A percentile compares a stretch with the other conserved stretches of the same genome.
These are phyloP conservation scores for Shiraia sp. DNA, from an alignment of 2,329 filamentous ascomycete species.

Conservation along the genomic window DNA sequence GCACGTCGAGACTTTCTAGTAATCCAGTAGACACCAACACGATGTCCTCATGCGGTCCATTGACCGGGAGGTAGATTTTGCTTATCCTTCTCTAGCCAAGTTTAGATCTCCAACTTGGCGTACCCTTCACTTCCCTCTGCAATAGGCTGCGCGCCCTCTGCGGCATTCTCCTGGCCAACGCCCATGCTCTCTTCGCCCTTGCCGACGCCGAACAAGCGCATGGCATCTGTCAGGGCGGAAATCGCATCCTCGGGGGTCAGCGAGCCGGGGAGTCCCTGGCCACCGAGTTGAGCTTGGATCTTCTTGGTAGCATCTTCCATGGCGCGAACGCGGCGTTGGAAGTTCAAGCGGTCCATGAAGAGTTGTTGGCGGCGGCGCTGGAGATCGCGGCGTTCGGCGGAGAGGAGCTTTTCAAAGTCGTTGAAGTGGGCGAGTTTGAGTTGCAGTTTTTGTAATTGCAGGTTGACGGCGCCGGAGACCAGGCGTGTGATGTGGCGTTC, in stretches of 20 bases:
- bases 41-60: no score
- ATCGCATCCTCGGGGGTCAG: constrained; percentile 40
- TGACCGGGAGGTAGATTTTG: no score
- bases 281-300: constrained; percentile 36
- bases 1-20: no score
- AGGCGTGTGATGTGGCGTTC: constrained; percentile 95
- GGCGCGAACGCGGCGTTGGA: constrained; percentile 83
- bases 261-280: constrained; percentile 35
- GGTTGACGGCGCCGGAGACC: constrained; percentile 88
- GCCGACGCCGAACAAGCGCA: constrained; percentile 39
- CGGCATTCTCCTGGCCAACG: constrained; percentile 33
- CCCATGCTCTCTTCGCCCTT: constrained; percentile 43
- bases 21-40: no score
- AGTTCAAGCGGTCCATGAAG: constrained; percentile 87
- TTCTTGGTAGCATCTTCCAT: constrained; percentile 75
- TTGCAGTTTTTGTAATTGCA: constrained; percentile 93
- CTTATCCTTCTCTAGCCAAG: no score
- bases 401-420: constrained; percentile 90
- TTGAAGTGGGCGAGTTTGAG: constrained; percentile 95
- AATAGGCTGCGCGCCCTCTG: constrained; percentile 32
- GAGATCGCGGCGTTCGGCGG: constrained; percentile 89
- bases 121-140: constrained; percentile 40
- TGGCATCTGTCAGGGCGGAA: constrained; percentile 38
- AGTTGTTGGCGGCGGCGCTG: constrained; percentile 91
- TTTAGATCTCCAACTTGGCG: constrained; percentile 39